Base-by-base conservation (phyloP, 2,329 filamentous ascomycete genomes). In the Alternaria consortialis region DNA sequence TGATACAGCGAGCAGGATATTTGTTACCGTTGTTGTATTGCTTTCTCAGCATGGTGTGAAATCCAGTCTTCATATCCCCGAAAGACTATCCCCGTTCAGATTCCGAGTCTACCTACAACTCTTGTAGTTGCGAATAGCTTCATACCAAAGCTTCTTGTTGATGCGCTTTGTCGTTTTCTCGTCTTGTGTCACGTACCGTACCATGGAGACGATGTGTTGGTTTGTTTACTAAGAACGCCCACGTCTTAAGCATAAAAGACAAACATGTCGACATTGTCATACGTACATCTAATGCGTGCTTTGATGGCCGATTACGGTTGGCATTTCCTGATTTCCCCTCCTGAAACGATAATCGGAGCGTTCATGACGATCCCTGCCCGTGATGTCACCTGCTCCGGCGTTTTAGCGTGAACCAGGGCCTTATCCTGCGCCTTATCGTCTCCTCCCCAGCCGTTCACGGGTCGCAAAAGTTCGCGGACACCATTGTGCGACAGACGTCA, bases 341-440 rank as follows among this genome's bases (percentile, higher is more conserved):
- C 15, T 36, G 46, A 11, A 27, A 50, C 32, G 20, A 34, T 17
- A 12, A 50, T 50, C 20, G 46, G 27, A 25, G 27, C 17, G 37
- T 43, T 40, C 27, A 27, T 42, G 36, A 27, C 13, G 13, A 43
- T 25, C 51, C 37, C 27, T 53, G 52, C 31, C 13, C 36, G 36
- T 63, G 60, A 65, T 56, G 60, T 73, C 70, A 73, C 57, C 20
- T 55, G 68, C 60, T 17, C 29, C 46, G 63, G 68, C 64, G 66
- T 57, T 50, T 51, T 67, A 68, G 69, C 64, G 63, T 50, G 44
- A 57, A 54, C 32, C 46, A 25, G 46, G 31, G 25, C 40, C 27
- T 37, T 58, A 50, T 42, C 46, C 39, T 6, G 9, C 9, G 53
- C 46, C 57, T 55, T 46, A 44, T 43, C 27, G 43, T 23, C 48